Percentiles rank a stretch among this genome's conserved stretches.
Conservation (phyloP, 306 rosid species). For the Vicia villosa region DNA sequence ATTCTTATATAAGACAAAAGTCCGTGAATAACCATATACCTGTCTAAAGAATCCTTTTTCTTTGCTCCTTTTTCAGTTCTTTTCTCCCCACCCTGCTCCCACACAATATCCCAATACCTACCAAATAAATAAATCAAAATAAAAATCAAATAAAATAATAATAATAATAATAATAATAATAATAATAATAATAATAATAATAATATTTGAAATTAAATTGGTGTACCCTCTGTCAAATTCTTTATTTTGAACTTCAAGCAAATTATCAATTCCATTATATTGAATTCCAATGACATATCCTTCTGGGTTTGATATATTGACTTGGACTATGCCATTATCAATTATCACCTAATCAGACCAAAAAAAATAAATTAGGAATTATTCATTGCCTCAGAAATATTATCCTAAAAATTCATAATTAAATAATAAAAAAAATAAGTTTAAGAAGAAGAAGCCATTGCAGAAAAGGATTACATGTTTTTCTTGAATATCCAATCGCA, state of each 20-base stretch:
- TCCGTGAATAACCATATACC: slow-evolving; percentile 39
- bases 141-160: neutral
- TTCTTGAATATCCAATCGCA: slow-evolving; percentile 56
- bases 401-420: neutral
- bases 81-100: slow-evolving; percentile 41
- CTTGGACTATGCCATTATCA: slow-evolving; percentile 88
- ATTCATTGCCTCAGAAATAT: neutral
- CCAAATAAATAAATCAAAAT: neutral
- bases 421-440: slow-evolving; percentile 29
- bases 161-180: neutral
- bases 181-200: neutral
- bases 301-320: slow-evolving; percentile 75
- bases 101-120: slow-evolving; percentile 57
- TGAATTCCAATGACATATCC: slow-evolving; percentile 78
- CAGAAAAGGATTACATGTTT: slow-evolving; percentile 46
- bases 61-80: slow-evolving; percentile 40
- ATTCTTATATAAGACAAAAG: neutral
- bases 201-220: slow-evolving; percentile 3
- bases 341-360: slow-evolving; percentile 60
- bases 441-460: slow-evolving; percentile 32
- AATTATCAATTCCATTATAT: slow-evolving; percentile 78
- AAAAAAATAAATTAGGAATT: neutral
- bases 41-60: slow-evolving; percentile 47
- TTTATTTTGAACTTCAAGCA: slow-evolving; percentile 68
- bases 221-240: slow-evolving; percentile 54